These are phyloP conservation scores for Cyberlindnera meyerae DNA, from an alignment of 805 yeast genomes.

Conservation along the genomic window DNA sequence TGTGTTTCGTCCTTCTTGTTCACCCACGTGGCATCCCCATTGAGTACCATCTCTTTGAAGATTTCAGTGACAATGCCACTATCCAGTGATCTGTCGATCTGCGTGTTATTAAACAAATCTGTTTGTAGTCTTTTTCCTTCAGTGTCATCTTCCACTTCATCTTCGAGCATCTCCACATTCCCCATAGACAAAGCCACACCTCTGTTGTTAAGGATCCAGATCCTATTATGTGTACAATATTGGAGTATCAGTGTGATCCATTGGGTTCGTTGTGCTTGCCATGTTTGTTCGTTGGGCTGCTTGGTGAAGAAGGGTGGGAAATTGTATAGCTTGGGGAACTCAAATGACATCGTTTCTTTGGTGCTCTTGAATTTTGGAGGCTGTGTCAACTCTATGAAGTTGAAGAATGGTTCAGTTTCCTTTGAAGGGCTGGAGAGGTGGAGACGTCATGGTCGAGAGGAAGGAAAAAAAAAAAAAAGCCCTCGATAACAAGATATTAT, in stretches of 20 bases:
- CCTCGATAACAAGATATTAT: too few relatives aligned
- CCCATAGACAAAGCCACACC: constrained; percentile 27
- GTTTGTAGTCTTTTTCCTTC: constrained; percentile 7
- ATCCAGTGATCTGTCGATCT: constrained; percentile 49
- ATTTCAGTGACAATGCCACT: constrained; percentile 53
- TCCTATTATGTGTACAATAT: constrained; percentile 51
- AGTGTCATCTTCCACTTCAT: background rate
- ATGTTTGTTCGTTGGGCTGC: constrained; percentile 79
- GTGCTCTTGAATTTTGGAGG: too few relatives aligned
- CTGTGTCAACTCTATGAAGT: too few relatives aligned
- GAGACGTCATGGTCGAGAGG: too few relatives aligned
- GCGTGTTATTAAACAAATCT: constrained; percentile 44
- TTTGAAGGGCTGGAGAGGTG: too few relatives aligned
- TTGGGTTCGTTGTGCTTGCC: constrained; percentile 68
- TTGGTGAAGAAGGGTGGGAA: constrained; percentile 92
- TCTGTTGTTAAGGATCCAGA: constrained; percentile 47
- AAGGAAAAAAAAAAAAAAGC: too few relatives aligned
- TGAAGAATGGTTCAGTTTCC: too few relatives aligned
- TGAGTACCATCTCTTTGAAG: constrained; percentile 49
- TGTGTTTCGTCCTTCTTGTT: constrained; percentile 36
- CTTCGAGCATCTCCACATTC: constrained; percentile 20
- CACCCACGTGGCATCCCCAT: constrained; percentile 54
- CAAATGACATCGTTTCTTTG: too few relatives aligned
- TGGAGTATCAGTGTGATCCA: constrained; percentile 67
- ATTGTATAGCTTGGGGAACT: constrained; percentile 26